Evolutionary conservation across 495 filamentous ascomycete species (phyloP), one percentile per base, ranked within the genome.

Genomic region (Penicillium canariense): DNA sequence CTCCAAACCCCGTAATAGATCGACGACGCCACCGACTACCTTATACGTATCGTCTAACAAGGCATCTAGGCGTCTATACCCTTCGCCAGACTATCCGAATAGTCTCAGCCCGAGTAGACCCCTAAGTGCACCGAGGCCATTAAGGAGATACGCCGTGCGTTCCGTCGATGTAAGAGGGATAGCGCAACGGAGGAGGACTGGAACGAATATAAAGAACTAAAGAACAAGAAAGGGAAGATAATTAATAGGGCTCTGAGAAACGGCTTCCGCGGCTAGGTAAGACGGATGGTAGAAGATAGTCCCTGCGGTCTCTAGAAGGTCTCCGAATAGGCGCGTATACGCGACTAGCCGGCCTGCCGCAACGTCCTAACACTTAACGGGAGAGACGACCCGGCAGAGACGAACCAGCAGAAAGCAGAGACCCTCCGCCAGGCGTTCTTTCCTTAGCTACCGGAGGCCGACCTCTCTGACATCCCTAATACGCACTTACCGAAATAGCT

Each of bases 381-480:
- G 15, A 1, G 15, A 42, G 15, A n/a, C n/a, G n/a, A n/a, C n/a
- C n/a, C n/a, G n/a, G n/a, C n/a, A n/a, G n/a, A n/a, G n/a, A 28
- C n/a, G n/a, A n/a, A n/a, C n/a, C n/a, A n/a, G n/a, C n/a, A 58
- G 22, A 70, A 70, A 23, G 58, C 42, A 0, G 38, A 60, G 8
- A 32, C 44, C 2, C 51, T 68, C 5, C 59, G 31, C 0, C 15
- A 52, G 4, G 54, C 32, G 20, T 68, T 72, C 62, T 73, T 70
- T 26, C 62, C 60, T 4, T 26, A 40, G 20, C 54, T 50, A 1
- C 54, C 53, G 1, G 1, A 15, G 26, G 60, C 60, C 5, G 58
- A 71, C 43, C 65, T 71, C 1, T 52, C 48, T 2, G 58, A 56
- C 40, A 64, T 73, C 31, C 10, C 27, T 4, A n/a, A n/a, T n/a